Evolutionary conservation across 1,139 yeast species (phyloP).

Genomic region (Yamadazyma conglobata): DNA sequence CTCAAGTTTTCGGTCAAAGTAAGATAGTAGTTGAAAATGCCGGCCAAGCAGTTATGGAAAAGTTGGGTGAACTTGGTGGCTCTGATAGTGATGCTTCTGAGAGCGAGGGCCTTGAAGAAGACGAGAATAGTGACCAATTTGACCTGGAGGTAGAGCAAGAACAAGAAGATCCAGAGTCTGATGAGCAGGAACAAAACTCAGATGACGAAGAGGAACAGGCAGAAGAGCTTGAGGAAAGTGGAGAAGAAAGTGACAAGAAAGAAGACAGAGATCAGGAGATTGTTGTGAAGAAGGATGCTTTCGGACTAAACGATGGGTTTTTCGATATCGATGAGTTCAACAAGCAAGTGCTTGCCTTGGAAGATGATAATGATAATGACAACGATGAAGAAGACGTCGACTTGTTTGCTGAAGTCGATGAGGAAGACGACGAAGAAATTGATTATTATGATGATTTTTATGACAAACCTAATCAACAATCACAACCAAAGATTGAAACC

Average conservation of each 20-base stretch:
- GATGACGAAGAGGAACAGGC: slow-evolving; percentile 10
- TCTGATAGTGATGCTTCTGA: slow-evolving; percentile 17
- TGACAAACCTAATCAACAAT: slow-evolving; percentile 42
- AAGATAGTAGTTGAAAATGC: slow-evolving; percentile 60
- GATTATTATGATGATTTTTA: slow-evolving; percentile 74
- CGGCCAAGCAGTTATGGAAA: slow-evolving; percentile 37
- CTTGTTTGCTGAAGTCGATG: slow-evolving; percentile 51
- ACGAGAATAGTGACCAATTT: slow-evolving; percentile 6
- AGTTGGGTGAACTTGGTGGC: slow-evolving; percentile 18
- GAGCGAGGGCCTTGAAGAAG: slow-evolving; percentile 15
- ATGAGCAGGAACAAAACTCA: slow-evolving; percentile 6
- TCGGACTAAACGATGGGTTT: slow-evolving; percentile 79
- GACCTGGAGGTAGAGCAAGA: slow-evolving; percentile 11
- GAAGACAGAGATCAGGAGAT: slow-evolving; percentile 12
- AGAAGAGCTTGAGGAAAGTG: slow-evolving; percentile 18
- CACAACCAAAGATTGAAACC: slow-evolving; percentile 8
- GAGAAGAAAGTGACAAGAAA: slow-evolving; percentile 19
- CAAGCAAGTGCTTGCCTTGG: slow-evolving; percentile 73
- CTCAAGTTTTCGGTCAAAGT: slow-evolving; percentile 92
- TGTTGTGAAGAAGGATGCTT: slow-evolving; percentile 39
- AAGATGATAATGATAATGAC: slow-evolving; percentile 48
- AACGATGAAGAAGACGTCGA: slow-evolving; percentile 55
- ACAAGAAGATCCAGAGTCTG: slow-evolving; percentile 11
- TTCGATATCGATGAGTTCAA: slow-evolving; percentile 86
- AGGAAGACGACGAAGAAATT: slow-evolving; percentile 61